Conservation (phyloP, 2,329 filamentous ascomycete species). For the Fusarium xylarioides region DNA sequence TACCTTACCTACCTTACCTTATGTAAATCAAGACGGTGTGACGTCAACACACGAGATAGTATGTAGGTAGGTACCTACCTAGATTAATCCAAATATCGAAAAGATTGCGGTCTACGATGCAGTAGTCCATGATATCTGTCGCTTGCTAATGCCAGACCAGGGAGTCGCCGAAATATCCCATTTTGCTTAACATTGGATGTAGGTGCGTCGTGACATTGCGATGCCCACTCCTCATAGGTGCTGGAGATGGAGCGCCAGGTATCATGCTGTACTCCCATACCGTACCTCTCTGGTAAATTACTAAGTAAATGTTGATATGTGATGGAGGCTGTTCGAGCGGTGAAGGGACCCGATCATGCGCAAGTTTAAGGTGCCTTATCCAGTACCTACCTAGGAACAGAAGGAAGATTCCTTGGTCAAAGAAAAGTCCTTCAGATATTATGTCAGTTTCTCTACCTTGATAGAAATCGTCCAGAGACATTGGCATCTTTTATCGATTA, state of each 20-base stretch:
- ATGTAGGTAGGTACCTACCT: not conserved
- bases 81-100: not conserved
- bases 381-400: not conserved
- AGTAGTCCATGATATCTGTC: not conserved
- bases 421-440: not conserved
- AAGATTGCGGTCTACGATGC: not conserved
- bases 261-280: not conserved
- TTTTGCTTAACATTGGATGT: not conserved
- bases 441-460: not conserved
- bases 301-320: not conserved
- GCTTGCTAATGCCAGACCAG: not conserved
- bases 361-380: not conserved
- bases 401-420: not conserved
- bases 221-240: not conserved
- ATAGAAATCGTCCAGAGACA: not conserved
- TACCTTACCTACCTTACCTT: not conserved
- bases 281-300: not conserved
- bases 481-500: not conserved
- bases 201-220: not conserved
- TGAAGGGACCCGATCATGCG: conserved; percentile 1
- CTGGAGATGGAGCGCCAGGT: not conserved
- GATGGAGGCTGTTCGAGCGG: conserved; percentile 7
- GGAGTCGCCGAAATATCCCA: not conserved
- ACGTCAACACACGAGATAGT: conserved; percentile 8
- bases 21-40: conserved; percentile 29